Evolutionary conservation across 2,329 filamentous ascomycete genomes (phyloP).

Genomic region (Neofusicoccum ribis): DNA sequence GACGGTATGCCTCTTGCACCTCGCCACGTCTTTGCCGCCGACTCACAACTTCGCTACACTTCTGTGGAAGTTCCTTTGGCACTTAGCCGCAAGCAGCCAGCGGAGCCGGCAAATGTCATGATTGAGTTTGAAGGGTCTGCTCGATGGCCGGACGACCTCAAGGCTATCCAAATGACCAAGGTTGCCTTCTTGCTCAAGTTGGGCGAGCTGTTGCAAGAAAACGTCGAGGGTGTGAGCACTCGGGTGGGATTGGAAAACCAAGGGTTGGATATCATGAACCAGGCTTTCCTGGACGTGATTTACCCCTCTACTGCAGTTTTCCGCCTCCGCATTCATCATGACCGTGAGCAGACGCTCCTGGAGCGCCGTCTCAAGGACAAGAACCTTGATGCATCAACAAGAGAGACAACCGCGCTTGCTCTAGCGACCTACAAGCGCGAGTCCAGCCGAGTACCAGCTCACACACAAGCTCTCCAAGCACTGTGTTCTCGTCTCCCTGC

Average conservation of each 20-base stretch:
- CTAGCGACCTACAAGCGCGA: constrained; percentile 70
- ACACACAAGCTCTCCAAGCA: constrained; percentile 78
- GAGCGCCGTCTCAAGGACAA: constrained; percentile 78
- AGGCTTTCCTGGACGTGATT: constrained; percentile 78
- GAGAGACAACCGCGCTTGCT: constrained; percentile 68
- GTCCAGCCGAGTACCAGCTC: constrained; percentile 71
- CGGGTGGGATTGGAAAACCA: constrained; percentile 81
- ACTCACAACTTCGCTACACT: constrained; percentile 71
- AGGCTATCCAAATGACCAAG: constrained; percentile 90
- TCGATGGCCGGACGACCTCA: constrained; percentile 89
- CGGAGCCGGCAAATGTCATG: constrained; percentile 69
- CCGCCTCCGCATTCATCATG: constrained; percentile 83
- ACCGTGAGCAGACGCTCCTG: constrained; percentile 79
- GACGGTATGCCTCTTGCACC: constrained; percentile 86
- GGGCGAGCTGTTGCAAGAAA: constrained; percentile 67
- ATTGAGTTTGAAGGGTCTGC: constrained; percentile 92
- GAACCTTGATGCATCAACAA: constrained; percentile 61
- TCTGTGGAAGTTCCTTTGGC: constrained; percentile 58
- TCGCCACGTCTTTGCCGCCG: constrained; percentile 73
- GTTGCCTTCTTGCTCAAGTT: constrained; percentile 80
- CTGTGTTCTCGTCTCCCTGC: constrained; percentile 78
- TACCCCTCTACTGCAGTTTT: constrained; percentile 74
- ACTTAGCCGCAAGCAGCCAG: constrained; percentile 46
- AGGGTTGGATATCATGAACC: constrained; percentile 67
- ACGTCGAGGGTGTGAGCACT: constrained; percentile 61